Base-by-base conservation (phyloP, 352 stramenopile genomes). In the Pythium monospermum region DNA sequence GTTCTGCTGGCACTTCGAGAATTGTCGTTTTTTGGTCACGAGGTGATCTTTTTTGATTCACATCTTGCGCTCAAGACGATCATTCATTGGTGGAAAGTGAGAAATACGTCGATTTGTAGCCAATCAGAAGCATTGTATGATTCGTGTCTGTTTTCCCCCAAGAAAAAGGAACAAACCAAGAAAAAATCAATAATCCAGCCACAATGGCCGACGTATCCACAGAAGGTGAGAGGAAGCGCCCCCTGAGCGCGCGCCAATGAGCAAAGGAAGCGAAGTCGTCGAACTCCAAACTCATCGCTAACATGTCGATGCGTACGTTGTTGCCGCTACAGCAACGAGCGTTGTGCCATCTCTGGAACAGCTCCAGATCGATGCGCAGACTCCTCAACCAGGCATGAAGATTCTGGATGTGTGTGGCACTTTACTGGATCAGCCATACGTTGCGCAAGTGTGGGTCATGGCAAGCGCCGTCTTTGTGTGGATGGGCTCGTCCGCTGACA, bases 371-470 rank as follows among this genome's bases (percentile, higher is more conserved):
- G 30, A n/a, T n/a, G n/a, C n/a, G n/a, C n/a, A n/a, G n/a, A n/a
- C n/a, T n/a, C n/a, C n/a, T n/a, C n/a, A n/a, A n/a, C 3, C 25
- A 43, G 5, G 58, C 49, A 12, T 66, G 43, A 54, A 43, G 50
- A 61, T 66, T 28, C 58, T 91, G 36, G 64, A 91, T 36, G 36
- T 89, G 48, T 47, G 61, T 0, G 76, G 76, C 2, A 66, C 56
- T 39, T 65, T 90, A 32, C 53, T 92, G 36, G 81, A 90, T 41
- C 78, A 92, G 55, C 52, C 64, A 28, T 92, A 71, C 43, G 50
- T 86, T 26, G 76, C 75, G 47, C 74, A 91, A 66, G 69, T 92
- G 49, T 90, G 78, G 78, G 53, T 89, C 26, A 61, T 92, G 36
- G 50, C 39, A 4, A 73, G 69, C 60, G 80, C 78, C 40, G 46